Conservation (phyloP, 2,329 filamentous ascomycete genomes). For the Calonectria pteridis region DNA sequence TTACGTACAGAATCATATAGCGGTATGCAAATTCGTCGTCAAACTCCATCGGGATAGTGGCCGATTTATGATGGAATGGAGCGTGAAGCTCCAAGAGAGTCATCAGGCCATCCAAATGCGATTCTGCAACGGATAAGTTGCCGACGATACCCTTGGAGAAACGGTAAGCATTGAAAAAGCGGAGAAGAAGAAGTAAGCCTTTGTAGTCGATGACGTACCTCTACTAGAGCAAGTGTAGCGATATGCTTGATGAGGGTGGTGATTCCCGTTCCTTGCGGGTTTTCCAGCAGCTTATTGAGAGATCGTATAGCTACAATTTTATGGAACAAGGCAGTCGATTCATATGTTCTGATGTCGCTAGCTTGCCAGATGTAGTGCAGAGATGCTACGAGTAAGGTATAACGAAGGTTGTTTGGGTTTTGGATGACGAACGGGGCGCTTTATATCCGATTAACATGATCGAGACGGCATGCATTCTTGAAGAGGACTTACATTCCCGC, state of each 20-base stretch:
- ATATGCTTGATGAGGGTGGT: not conserved
- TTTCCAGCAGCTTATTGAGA: not conserved
- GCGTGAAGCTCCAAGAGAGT: not conserved
- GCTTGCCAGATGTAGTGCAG: conserved; percentile 1
- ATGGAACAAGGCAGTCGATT: not conserved
- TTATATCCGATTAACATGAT: not conserved
- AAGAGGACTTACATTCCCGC: not conserved
- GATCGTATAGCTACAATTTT: not conserved
- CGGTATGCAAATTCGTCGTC: not conserved
- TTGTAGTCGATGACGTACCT: not conserved
- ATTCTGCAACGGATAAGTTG: not conserved
- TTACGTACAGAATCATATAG: not conserved
- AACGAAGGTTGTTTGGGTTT: not conserved
- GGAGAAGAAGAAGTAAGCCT: not conserved
- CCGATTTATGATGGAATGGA: not conserved
- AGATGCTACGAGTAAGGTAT: not conserved
- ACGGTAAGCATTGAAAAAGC: not conserved
- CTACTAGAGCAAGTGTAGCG: not conserved
- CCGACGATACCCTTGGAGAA: not conserved
- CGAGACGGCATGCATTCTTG: not conserved
- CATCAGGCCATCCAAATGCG: not conserved
- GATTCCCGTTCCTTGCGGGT: not conserved
- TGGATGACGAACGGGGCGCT: not conserved
- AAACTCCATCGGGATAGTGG: not conserved
- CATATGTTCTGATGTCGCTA: not conserved